A percentile compares a stretch with the other conserved stretches of the same genome.
Evolutionary conservation across 2,329 filamentous ascomycete species (phyloP).

Genomic region (Exophiala alcalophila): DNA sequence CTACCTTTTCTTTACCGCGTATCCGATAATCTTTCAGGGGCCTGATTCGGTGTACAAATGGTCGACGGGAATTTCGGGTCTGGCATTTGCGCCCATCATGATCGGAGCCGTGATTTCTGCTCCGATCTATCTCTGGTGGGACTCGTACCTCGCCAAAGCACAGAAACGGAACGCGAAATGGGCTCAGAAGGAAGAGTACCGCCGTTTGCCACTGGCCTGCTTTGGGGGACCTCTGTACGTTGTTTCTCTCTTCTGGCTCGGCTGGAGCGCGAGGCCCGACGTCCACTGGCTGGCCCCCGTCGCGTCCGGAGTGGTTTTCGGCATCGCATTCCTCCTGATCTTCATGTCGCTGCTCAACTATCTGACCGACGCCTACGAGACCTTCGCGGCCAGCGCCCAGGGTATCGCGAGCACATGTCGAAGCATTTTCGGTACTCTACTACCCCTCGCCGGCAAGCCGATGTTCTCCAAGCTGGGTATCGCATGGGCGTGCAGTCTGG

Average conservation of each 20-base stretch:
- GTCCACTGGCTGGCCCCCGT: conserved; percentile 50
- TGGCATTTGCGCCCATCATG: conserved; percentile 50
- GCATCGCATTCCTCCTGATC: conserved; percentile 58
- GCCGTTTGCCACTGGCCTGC: conserved; percentile 68
- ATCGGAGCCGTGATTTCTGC: conserved; percentile 60
- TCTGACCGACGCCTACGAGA: conserved; percentile 64
- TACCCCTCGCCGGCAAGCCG: conserved; percentile 51
- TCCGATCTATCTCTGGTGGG: conserved; percentile 63
- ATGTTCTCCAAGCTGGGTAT: conserved; percentile 42
- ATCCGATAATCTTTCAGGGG: conserved; percentile 64
- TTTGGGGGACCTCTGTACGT: conserved; percentile 61
- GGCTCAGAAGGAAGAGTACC: conserved; percentile 57
- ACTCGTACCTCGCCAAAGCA: conserved; percentile 56
- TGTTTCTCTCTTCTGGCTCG: conserved; percentile 54
- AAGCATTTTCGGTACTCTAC: conserved; percentile 52
- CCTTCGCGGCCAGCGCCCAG: conserved; percentile 59
- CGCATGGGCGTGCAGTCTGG: conserved; percentile 41
- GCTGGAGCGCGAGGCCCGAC: conserved; percentile 35
- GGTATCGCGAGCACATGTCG: conserved; percentile 52
- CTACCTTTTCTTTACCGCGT: conserved; percentile 75
- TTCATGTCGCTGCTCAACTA: conserved; percentile 65
- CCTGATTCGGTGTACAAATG: conserved; percentile 36
- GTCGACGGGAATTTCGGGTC: conserved; percentile 36
- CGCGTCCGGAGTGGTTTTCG: conserved; percentile 60
- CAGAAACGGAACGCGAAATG: conserved; percentile 53